Base-by-base conservation (phyloP, 1,284 basidiomycete genomes). In the Abortiporus biennis region DNA sequence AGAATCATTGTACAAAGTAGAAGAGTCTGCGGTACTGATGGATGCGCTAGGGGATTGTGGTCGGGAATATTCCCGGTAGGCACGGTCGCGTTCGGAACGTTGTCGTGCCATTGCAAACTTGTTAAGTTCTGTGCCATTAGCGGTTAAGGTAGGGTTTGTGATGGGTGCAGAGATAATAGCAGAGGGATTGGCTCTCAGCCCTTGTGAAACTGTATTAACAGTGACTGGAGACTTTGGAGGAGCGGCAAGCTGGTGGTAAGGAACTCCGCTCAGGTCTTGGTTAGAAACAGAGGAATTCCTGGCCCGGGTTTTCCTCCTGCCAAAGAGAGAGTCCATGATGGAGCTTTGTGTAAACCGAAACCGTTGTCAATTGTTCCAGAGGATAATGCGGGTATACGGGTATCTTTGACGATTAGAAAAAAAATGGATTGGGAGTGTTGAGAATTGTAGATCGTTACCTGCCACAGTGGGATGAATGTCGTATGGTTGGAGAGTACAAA, bases 81-180 rank as follows among this genome's bases (percentile, higher is more conserved):
- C 56, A 42, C 66, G 69, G 32, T 82, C 80, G 47, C 78, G 65
- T 37, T 82, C 80, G 22, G 61, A 57, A 52, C 65, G 73, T 40
- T 61, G 61, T 44, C 68, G 69, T 36, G 71, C 66, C 50, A 76
- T 61, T 16, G 67, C 65, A 54, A 69, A 76, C 44, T 73, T 67
- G 59, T 80, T 84, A 53, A 85, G 63, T 49, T 85, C 83, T 11
- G 80, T 80, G 36, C 85, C 85, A 54, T 73, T 68, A 42, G 71
- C 47, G 3, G 83, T 85, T 40, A 88, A 72, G 6, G 78, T 76
- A 11, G 85, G 85, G 54, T 88, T 88, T 13, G 85, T 85, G 52
- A 81, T 80, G 4, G 85, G 85, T 3, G 85, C 85, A 31, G 83
- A 87, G 47, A 88, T 88, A 36, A 34, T 46, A 27, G 52, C 42